Conservation (phyloP, 2,329 filamentous ascomycete species). For the Diplodia sapinea region DNA sequence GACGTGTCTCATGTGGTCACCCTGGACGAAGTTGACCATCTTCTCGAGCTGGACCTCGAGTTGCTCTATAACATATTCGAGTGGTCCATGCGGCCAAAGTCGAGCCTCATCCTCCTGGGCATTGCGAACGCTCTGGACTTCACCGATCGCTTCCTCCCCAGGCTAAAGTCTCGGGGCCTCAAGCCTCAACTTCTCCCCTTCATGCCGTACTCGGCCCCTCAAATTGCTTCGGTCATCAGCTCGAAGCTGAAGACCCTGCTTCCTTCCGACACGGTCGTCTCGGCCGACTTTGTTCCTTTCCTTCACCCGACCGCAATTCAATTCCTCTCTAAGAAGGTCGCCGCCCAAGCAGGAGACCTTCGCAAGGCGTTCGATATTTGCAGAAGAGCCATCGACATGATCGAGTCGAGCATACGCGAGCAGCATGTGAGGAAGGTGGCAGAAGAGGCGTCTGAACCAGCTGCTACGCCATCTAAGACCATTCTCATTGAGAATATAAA, state of each 20-base stretch:
- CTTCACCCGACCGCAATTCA: constrained; percentile 93
- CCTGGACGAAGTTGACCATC: constrained; percentile 93
- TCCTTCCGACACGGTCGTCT: constrained; percentile 56
- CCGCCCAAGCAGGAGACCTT: constrained; percentile 90
- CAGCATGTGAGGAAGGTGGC: constrained; percentile 69
- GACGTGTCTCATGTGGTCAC: constrained; percentile 75
- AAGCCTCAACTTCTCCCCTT: constrained; percentile 91
- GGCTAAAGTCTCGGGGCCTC: constrained; percentile 88
- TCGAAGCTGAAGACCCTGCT: constrained; percentile 79
- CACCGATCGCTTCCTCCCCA: constrained; percentile 91
- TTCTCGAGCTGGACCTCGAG: constrained; percentile 85
- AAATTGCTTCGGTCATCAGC: constrained; percentile 87
- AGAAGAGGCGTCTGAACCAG: constrained; percentile 58
- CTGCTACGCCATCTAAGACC: constrained; percentile 72
- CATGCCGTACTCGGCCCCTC: constrained; percentile 84
- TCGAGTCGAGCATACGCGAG: constrained; percentile 81
- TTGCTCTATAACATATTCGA: constrained; percentile 94
- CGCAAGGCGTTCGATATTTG: constrained; percentile 96
- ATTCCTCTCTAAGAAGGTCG: constrained; percentile 91
- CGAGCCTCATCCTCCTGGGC: constrained; percentile 81
- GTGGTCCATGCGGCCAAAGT: constrained; percentile 85
- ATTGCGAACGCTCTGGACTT: constrained; percentile 96
- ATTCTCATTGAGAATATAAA: constrained; percentile 84
- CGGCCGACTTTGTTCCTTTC: constrained; percentile 74
- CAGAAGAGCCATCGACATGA: constrained; percentile 83